phyloP scores from a whole-genome alignment of 1,284 basidiomycete genomes.

The Stereum hirsutum region DNA sequence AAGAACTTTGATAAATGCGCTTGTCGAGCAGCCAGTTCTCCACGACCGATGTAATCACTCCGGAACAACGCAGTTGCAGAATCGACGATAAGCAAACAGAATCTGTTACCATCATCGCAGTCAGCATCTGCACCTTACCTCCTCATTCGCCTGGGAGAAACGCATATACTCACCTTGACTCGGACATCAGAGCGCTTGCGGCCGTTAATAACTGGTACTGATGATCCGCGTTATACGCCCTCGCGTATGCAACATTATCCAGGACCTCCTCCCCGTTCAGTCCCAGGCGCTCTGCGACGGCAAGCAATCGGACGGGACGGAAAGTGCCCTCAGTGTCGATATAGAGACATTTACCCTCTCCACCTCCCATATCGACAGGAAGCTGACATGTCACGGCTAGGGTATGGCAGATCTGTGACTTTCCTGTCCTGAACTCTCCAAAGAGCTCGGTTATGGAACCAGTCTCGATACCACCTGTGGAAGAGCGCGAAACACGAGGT shows the following conservation, averaged over 20 bases:
- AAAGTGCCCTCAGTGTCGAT: conserved; percentile 99
- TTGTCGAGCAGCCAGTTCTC: conserved; percentile 92
- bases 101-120: conserved; percentile 39
- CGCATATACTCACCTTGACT: conserved; percentile 66
- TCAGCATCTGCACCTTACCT: conserved; percentile 3
- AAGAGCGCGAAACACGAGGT: conserved; percentile 2
- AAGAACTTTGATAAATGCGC: conserved; percentile 97
- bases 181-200: conserved; percentile 95
- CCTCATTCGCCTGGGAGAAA: conserved; percentile 3
- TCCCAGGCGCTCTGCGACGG: conserved; percentile 93
- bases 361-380: conserved; percentile 96
- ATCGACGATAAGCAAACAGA: conserved; percentile 94
- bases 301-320: conserved; percentile 89
- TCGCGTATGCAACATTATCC: conserved; percentile 97
- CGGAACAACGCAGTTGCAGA: conserved; percentile 95
- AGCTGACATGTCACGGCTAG: conserved; percentile 98
- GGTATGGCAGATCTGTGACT: conserved; percentile 97
- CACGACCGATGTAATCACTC: conserved; percentile 93
- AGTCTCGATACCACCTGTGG: conserved; percentile 89
- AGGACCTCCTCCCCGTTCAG: conserved; percentile 96
- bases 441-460: conserved; percentile 98
- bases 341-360: conserved; percentile 97
- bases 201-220: conserved; percentile 87
- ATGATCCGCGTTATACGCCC: conserved; percentile 98
- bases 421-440: conserved; percentile 98